Evolutionary conservation across 768 basidiomycete species (phyloP), one percentile per base, ranked within the genome.

Genomic region (Albatrellus ellisii): DNA sequence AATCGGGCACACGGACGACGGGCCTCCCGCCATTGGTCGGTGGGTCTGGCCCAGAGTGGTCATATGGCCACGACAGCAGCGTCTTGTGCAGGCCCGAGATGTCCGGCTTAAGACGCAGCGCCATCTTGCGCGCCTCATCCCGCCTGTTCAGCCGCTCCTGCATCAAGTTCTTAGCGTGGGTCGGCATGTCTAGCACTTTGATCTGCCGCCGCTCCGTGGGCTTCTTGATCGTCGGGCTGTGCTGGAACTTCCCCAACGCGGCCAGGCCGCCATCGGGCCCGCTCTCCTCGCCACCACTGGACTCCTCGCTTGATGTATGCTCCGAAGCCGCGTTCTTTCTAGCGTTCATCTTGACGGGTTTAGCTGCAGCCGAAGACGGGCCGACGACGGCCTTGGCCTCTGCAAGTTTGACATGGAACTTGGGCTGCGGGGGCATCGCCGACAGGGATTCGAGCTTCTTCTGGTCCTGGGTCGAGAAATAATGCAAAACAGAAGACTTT

Each of bases 1-100:
- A 63, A 41, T 77, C 70, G 0, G 86, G 84, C 6, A 95, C 68
- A 14, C 58, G 60, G 10, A 57, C 38, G 1, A 56, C 39, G 4
- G 64, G 50, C 33, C 57, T 62, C 31, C 47, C 36, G 38, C 49
- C 54, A 14, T 61, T 56, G n/a, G 65, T 63, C 1, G 88, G 82
- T 29, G 83, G 87, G 28, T 69, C 59, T 27, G 74, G 57, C 17
- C 79, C 76, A 9, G 56, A 56, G 49, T 87, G 73, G 35, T 79
- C 71, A 47, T 89, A 89, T 57, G 84, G 67, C 95, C 95, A 99
- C 1, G 85, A 78, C 1, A 99, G 61, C 22, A 98, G 66, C 8
- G 67, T 62, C 35, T 75, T 76, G 57, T 94, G 83, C 17, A 99
- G 75, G 5, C 66, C 69, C 24, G 78, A 76, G 15, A 92, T 68